Evolutionary conservation across 2,329 filamentous ascomycete species (phyloP).

Genomic region (Microdochium nivale): DNA sequence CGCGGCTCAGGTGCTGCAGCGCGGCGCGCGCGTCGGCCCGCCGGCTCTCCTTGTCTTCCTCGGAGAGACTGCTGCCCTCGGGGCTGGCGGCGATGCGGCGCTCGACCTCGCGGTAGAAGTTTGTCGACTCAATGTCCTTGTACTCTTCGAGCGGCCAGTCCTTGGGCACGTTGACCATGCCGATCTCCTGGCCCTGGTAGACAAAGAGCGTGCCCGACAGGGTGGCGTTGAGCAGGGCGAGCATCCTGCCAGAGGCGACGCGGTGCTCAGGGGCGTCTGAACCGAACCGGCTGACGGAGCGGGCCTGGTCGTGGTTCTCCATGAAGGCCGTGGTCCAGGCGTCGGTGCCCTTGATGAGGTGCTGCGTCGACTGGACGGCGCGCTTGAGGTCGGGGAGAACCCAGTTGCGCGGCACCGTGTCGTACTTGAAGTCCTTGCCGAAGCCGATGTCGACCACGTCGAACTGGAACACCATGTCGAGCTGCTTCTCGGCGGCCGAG

Average conservation of each 20-base stretch:
- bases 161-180: constrained; percentile 44
- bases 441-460: constrained; percentile 34
- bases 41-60: not conserved
- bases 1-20: constrained; percentile 28
- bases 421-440: constrained; percentile 25
- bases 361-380: constrained; percentile 1
- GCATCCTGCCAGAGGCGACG: constrained; percentile 39
- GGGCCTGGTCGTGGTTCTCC: constrained; percentile 56
- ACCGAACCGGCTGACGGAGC: constrained; percentile 44
- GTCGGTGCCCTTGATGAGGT: constrained; percentile 30
- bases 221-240: constrained; percentile 37
- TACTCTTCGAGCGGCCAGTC: constrained; percentile 39
- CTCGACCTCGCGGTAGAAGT: constrained; percentile 32
- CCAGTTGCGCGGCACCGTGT: constrained; percentile 9
- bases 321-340: constrained; percentile 52
- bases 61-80: not conserved
- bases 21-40: constrained; percentile 1
- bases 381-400: constrained; percentile 2
- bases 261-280: constrained; percentile 33
- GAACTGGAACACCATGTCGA: constrained; percentile 41
- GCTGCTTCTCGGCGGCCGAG: constrained; percentile 30
- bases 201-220: constrained; percentile 46
- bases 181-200: constrained; percentile 55
- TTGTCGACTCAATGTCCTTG: constrained; percentile 39
- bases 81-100: constrained; percentile 12